These are phyloP conservation scores for Centaurea solstitialis DNA, from an alignment of 129 eudicot species.

Conservation along the genomic window DNA sequence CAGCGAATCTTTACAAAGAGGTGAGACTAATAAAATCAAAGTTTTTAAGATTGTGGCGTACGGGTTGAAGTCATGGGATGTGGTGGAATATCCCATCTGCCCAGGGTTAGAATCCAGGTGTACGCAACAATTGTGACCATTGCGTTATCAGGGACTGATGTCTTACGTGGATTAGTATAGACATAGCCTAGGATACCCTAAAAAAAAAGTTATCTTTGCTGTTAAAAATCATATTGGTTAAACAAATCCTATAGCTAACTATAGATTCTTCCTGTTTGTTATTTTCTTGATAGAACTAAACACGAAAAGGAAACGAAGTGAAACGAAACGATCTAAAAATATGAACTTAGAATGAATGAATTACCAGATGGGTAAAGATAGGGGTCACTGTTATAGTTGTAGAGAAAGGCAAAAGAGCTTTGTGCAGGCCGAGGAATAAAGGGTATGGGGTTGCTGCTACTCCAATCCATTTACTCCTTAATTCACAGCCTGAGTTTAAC, in stretches of 20 bases:
- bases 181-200: no score
- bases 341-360: neutral
- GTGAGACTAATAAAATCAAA: no score
- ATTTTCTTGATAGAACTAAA: neutral
- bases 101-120: no score
- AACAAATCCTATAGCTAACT: no score
- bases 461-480: conserved; percentile 63
- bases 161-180: no score
- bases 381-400: conserved; percentile 51
- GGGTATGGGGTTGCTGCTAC: conserved; percentile 43
- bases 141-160: no score
- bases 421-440: conserved; percentile 46
- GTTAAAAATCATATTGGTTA: no score
- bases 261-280: neutral
- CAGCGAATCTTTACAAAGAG: neutral
- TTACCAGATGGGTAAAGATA: conserved; percentile 46
- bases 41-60: no score
- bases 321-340: neutral
- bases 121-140: no score
- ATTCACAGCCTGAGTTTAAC: neutral
- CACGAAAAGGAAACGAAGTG: neutral
- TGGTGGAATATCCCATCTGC: no score
- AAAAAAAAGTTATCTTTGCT: no score
- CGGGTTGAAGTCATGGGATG: no score
- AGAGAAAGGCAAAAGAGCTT: conserved; percentile 62